Evolutionary conservation across 2,329 filamentous ascomycete species (phyloP).

Genomic region (Hypoxylon sp.): DNA sequence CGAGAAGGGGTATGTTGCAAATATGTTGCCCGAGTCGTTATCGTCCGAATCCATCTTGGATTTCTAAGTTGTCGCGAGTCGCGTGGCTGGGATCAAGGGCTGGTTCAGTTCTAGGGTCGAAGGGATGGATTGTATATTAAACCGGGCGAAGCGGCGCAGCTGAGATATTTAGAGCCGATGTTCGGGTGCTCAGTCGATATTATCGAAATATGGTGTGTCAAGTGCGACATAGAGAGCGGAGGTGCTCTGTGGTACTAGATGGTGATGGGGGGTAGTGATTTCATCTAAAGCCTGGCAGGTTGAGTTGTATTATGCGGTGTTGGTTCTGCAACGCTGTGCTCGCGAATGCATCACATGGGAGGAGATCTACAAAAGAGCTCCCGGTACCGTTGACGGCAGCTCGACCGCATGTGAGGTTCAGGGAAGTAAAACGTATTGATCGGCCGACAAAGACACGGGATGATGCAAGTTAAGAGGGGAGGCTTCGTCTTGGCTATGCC

Average conservation of each 20-base stretch:
- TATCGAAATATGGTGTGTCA: constrained; percentile 19
- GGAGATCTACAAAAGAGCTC: constrained; percentile 33
- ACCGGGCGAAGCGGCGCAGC: constrained; percentile 1
- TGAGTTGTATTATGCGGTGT: constrained; percentile 30
- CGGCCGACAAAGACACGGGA: constrained; percentile 13
- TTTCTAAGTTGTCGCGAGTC: constrained; percentile 5
- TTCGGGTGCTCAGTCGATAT: constrained; percentile 12
- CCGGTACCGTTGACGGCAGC: constrained; percentile 20
- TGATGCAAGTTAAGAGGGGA: constrained; percentile 7
- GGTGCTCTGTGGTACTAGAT: constrained; percentile 18
- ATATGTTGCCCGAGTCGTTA: constrained; percentile 35
- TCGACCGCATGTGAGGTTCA: constrained; percentile 26
- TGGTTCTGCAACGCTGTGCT: constrained; percentile 30
- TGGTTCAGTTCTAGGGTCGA: constrained; percentile 11
- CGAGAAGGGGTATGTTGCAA: constrained; percentile 41
- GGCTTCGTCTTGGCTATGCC: constrained; percentile 16
- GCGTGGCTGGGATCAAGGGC: constrained; percentile 14
- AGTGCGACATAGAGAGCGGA: constrained; percentile 39
- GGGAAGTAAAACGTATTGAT: constrained; percentile 13
- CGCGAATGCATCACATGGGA: constrained; percentile 27
- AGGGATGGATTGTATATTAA: constrained; percentile 8
- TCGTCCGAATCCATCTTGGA: constrained; percentile 37
- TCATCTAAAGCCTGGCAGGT: constrained; percentile 32
- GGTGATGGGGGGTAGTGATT: constrained; percentile 33
- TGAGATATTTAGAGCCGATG: constrained; percentile 5